These are phyloP conservation scores for Cercospora berteroae DNA, from an alignment of 2,329 filamentous ascomycete genomes.

Conservation along the genomic window DNA sequence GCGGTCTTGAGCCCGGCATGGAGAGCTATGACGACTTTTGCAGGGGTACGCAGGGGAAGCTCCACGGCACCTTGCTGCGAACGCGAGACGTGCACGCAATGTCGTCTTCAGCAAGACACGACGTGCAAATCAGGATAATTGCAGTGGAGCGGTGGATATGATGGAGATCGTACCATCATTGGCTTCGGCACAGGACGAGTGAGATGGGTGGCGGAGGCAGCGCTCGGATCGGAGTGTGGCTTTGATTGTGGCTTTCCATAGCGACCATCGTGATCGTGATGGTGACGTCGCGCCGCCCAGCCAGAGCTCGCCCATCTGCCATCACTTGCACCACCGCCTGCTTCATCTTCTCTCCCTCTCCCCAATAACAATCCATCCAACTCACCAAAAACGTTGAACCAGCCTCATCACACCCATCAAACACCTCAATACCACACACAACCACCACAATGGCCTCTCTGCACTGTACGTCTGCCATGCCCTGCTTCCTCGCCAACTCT, in stretches of 20 bases:
- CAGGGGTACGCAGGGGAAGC: not conserved
- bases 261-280: not conserved
- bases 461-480: conserved; percentile 1
- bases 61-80: not conserved
- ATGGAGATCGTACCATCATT: not conserved
- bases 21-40: not conserved
- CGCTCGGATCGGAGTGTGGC: not conserved
- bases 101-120: not conserved
- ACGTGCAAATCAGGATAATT: not conserved
- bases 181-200: not conserved
- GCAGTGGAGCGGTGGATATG: not conserved
- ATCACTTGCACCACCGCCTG: not conserved
- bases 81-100: not conserved
- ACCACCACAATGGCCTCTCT: conserved; percentile 5
- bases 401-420: not conserved
- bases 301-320: not conserved
- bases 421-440: not conserved
- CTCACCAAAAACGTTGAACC: not conserved
- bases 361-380: not conserved
- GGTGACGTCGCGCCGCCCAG: conserved; percentile 1
- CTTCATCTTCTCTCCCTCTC: conserved; percentile 2
- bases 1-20: not conserved
- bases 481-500: not conserved
- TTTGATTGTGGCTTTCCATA: not conserved
- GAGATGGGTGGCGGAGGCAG: not conserved